phyloP scores from a whole-genome alignment of 768 basidiomycete genomes.

The Leccinum sublutescens region DNA sequence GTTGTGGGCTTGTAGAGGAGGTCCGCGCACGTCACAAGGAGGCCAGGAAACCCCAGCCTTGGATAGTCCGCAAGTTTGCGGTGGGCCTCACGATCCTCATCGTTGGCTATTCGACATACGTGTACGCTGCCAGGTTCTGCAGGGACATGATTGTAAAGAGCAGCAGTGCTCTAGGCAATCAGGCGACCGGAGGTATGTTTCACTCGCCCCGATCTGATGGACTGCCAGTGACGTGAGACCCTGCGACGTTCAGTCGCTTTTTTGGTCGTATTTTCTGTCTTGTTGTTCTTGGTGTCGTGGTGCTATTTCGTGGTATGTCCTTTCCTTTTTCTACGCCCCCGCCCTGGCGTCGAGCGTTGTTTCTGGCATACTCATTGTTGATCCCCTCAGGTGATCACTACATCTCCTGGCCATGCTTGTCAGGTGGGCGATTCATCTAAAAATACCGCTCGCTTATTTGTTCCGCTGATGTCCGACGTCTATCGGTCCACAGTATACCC shows the following conservation, averaged over 20 bases:
- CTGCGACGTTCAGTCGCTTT: conserved; percentile 52
- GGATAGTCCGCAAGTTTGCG: conserved; percentile 70
- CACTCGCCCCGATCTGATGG: not conserved
- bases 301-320: conserved; percentile 65
- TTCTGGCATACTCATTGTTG: not conserved
- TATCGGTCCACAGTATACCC: conserved; percentile 21
- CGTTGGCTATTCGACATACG: conserved; percentile 69
- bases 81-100: conserved; percentile 58
- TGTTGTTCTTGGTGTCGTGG: conserved; percentile 77
- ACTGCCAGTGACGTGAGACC: conserved; percentile 6
- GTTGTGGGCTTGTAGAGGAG: conserved; percentile 56
- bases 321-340: not conserved
- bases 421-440: conserved; percentile 45
- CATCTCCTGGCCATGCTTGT: conserved; percentile 65
- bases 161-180: conserved; percentile 43
- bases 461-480: conserved; percentile 10
- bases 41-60: conserved; percentile 57
- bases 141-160: conserved; percentile 61
- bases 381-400: conserved; percentile 53
- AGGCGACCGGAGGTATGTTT: conserved; percentile 65
- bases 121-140: conserved; percentile 73
- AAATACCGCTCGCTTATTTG: not conserved
- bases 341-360: not conserved
- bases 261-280: conserved; percentile 57
- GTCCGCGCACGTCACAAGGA: conserved; percentile 41